phyloP scores from a whole-genome alignment of 176 grass and related monocot species.

The Carex parvula region DNA sequence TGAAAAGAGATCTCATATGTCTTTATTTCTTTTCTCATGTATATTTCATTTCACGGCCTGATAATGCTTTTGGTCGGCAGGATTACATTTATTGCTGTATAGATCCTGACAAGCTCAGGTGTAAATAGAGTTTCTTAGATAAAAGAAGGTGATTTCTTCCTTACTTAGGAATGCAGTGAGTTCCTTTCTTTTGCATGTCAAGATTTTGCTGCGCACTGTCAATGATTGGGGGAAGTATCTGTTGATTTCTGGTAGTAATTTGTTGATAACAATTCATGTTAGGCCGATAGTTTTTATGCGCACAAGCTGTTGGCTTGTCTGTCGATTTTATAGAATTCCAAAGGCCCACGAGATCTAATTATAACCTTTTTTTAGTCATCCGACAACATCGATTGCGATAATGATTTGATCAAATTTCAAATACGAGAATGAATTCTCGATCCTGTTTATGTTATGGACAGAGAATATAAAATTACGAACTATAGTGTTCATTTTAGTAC shows the following conservation, averaged over 20 bases:
- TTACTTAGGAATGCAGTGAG: too few relatives aligned
- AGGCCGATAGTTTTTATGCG: neutral
- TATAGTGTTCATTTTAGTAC: neutral
- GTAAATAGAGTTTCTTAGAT: constrained; percentile 34
- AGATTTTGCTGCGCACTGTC: neutral
- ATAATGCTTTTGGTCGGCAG: constrained; percentile 21
- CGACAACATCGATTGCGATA: neutral
- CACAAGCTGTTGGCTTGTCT: neutral
- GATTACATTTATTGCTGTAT: constrained; percentile 26
- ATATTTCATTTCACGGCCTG: constrained; percentile 33
- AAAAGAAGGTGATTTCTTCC: neutral
- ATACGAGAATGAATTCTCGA: neutral
- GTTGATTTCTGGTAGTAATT: neutral
- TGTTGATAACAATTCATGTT: neutral
- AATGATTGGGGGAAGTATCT: neutral
- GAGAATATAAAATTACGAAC: neutral
- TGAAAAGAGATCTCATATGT: constrained; percentile 29
- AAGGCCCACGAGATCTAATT: neutral
- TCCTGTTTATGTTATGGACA: neutral
- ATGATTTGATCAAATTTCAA: neutral
- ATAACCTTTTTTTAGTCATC: neutral
- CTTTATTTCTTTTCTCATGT: neutral
- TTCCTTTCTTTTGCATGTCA: neutral
- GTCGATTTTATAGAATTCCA: neutral
- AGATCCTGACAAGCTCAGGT: constrained; percentile 23